Conservation (phyloP, 2,329 filamentous ascomycete genomes). For the Moelleriella libera region DNA sequence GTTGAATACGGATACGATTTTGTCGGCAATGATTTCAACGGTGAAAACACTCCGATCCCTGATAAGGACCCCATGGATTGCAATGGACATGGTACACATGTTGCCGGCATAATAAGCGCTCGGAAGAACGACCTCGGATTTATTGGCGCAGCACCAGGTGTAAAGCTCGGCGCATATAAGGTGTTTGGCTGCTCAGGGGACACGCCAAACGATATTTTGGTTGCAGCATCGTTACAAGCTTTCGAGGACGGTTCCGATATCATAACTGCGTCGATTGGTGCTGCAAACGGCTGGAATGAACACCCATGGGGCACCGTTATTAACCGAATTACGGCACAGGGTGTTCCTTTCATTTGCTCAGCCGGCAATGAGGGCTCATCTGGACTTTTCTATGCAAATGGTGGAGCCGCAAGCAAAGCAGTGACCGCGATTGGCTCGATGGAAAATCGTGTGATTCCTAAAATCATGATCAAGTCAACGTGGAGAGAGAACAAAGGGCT, state of each 20-base stretch:
- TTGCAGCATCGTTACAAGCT: constrained; percentile 23
- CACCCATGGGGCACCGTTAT: constrained; percentile 20
- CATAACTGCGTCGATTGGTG: constrained; percentile 21
- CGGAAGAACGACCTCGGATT: constrained; percentile 20
- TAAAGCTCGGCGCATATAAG: constrained; percentile 22
- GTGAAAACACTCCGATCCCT: constrained; percentile 14
- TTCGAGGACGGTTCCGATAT: constrained; percentile 24
- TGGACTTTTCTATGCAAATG: constrained; percentile 24
- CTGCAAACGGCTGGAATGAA: constrained; percentile 14
- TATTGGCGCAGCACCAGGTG: constrained; percentile 23
- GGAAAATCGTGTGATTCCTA: constrained; percentile 22
- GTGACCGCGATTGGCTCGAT: constrained; percentile 30
- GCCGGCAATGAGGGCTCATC: constrained; percentile 28
- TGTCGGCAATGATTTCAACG: constrained; percentile 21
- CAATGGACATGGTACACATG: constrained; percentile 28
- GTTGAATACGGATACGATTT: constrained; percentile 29
- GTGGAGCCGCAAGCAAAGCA: constrained; percentile 23
- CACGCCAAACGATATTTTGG: constrained; percentile 20
- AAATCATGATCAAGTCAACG: constrained; percentile 19
- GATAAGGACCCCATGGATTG: constrained; percentile 24
- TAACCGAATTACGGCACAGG: constrained; percentile 25
- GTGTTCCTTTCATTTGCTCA: constrained; percentile 24
- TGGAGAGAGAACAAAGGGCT: constrained; percentile 16
- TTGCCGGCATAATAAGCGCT: constrained; percentile 30
- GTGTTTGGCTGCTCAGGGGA: constrained; percentile 19